Evolutionary conservation across 257 asterid genomes (phyloP), one percentile per base, ranked within the genome.

Genomic region (Lycium ferocissimum): DNA sequence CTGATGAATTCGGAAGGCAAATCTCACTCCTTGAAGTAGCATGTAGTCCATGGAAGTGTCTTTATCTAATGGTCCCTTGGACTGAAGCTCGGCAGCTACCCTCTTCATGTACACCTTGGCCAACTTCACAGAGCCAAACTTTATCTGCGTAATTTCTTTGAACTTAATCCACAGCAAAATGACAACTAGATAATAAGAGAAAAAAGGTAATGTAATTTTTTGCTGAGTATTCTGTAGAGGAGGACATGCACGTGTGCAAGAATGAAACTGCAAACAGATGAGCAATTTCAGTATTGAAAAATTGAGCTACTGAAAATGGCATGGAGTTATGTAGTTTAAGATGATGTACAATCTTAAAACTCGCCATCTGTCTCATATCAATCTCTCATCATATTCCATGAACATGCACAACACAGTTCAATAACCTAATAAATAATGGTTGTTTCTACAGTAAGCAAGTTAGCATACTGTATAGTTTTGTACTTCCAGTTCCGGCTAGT

Each of bases 1-100:
- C 99, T 94, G 99, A 92, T 95, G 99, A 85, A 95, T 93, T 70
- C 99, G 88, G 91, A 94, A 94, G 76, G 99, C 99, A 91, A 92
- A 95, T 88, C 99, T 89, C 72, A 94, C 99, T 86, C 99, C 99
- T 81, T 95, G 98, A 40, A 95, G 95, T 51, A 95, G 86, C 97
- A 93, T 92, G 86, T 93, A 95, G 66, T 95, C 98, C 92, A 92
- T 84, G 80, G 97, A 93, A 17, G 99, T 90, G 83, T 95, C 99
- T 87, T 95, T 95, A 33, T 95, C 97, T 9, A 91, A 87, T 18
- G 92, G 86, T 80, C 97, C 97, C 87, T 93, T 92, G 80, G 83
- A 89, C 86, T 95, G 98, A 56, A 95, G 95, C 80, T 95, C 99
- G 86, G 83, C 89, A 43, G 99, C 98, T 58, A 94, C 99, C 84